A percentile compares a stretch with the other conserved stretches of the same genome.
phyloP scores from a whole-genome alignment of 345 rosid genomes.

The Citrus unshiu region DNA sequence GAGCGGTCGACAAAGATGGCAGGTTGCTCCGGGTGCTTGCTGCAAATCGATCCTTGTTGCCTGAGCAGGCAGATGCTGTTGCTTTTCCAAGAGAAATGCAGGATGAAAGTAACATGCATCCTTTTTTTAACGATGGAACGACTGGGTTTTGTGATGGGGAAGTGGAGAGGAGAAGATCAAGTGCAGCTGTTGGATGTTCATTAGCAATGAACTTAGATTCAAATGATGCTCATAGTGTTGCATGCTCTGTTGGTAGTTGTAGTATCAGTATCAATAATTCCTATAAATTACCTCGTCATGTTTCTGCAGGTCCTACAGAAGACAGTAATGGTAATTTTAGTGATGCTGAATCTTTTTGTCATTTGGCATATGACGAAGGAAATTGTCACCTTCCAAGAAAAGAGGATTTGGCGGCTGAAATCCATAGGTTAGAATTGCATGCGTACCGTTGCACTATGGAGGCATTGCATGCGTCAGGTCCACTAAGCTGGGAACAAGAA shows the following conservation, averaged over 20 bases:
- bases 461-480: conserved; percentile 63
- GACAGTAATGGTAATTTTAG: conserved; percentile 23
- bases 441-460: conserved; percentile 48
- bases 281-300: conserved; percentile 12
- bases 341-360: conserved; percentile 50
- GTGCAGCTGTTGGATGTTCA: conserved; percentile 28
- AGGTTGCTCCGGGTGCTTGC: conserved; percentile 19
- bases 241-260: conserved; percentile 73
- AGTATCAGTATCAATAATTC: conserved; percentile 28
- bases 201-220: conserved; percentile 26
- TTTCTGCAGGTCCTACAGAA: conserved; percentile 28
- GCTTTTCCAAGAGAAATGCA: conserved; percentile 32
- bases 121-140: conserved; percentile 20
- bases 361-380: conserved; percentile 18
- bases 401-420: conserved; percentile 41
- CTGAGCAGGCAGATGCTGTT: conserved; percentile 31
- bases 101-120: conserved; percentile 29
- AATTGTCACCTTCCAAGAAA: conserved; percentile 23
- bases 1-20: conserved; percentile 31
- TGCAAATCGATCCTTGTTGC: conserved; percentile 19
- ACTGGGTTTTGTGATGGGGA: conserved; percentile 29
- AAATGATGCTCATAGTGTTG: conserved; percentile 33
- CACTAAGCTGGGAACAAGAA: conserved; percentile 81
- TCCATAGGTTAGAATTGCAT: conserved; percentile 60
- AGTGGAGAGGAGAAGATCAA: conserved; percentile 32